phyloP scores from a whole-genome alignment of 2,329 filamentous ascomycete genomes.

The Bertia moriformis region DNA sequence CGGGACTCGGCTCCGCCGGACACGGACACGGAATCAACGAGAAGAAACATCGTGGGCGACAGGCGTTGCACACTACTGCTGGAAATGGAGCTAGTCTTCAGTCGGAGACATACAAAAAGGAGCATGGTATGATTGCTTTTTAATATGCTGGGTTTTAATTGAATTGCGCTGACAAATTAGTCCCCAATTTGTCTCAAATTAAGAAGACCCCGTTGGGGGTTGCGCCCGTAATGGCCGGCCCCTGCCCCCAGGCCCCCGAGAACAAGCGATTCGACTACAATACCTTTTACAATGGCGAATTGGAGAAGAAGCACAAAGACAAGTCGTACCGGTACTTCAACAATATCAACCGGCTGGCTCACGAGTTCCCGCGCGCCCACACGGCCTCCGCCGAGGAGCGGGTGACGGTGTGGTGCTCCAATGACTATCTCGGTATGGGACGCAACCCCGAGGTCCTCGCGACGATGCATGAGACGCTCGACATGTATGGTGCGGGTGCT shows the following conservation, averaged over 20 bases:
- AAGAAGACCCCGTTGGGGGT: background rate
- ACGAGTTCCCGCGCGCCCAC: conserved; percentile 61
- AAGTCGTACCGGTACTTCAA: conserved; percentile 73
- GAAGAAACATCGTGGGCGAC: too few species aligned
- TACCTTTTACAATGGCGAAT: background rate
- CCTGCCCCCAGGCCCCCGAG: background rate
- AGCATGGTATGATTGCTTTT: background rate
- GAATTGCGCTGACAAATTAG: background rate
- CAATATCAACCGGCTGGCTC: conserved; percentile 65
- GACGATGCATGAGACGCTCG: conserved; percentile 59
- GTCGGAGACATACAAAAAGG: background rate
- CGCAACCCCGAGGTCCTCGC: conserved; percentile 56
- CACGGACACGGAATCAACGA: too few species aligned
- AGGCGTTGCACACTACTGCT: background rate
- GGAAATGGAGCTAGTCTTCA: background rate
- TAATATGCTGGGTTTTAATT: too few species aligned
- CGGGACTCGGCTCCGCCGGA: background rate
- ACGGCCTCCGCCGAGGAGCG: conserved; percentile 48
- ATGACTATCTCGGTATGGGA: conserved; percentile 70
- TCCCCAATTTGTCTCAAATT: too few species aligned
- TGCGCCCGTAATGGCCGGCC: background rate
- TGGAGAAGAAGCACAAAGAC: conserved; percentile 57
- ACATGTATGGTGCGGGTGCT: conserved; percentile 59
- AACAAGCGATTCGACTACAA: background rate
- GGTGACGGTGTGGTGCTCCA: conserved; percentile 67